These are phyloP conservation scores for Trifolium subterraneum DNA, from an alignment of 306 rosid species.

Conservation along the genomic window DNA sequence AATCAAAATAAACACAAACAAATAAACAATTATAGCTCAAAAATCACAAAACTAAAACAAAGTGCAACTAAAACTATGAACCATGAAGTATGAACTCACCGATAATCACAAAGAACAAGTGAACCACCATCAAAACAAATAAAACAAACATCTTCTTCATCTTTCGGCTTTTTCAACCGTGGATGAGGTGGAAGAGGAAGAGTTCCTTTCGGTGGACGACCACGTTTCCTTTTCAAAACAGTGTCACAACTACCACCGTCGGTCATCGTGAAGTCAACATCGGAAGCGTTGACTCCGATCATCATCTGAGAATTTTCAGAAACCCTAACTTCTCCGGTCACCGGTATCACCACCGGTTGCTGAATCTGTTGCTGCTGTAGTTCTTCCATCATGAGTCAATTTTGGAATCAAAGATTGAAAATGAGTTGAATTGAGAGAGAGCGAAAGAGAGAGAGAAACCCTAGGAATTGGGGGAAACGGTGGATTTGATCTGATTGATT, in stretches of 20 bases:
- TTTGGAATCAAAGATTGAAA: not conserved
- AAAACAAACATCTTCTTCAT: constrained; percentile 94
- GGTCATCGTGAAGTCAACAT: constrained; percentile 17
- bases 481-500: constrained; percentile 38
- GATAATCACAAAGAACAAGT: constrained; percentile 96
- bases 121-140: constrained; percentile 97
- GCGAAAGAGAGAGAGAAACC: constrained; percentile 49
- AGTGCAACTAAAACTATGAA: too few relatives aligned
- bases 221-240: constrained; percentile 63
- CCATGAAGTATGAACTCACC: constrained; percentile 78
- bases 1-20: not conserved
- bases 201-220: constrained; percentile 78
- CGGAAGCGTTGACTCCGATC: constrained; percentile 38
- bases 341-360: not conserved
- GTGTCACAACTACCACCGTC: not conserved
- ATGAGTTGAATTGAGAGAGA: not conserved
- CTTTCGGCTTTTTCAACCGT: constrained; percentile 51
- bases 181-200: not conserved
- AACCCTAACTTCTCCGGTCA: not conserved
- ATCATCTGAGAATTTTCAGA: constrained; percentile 45
- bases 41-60: not conserved
- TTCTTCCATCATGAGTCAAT: constrained; percentile 33
- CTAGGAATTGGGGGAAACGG: constrained; percentile 59
- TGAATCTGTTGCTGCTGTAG: constrained; percentile 14
- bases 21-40: not conserved